A percentile compares a stretch with the other conserved stretches of the same genome.
phyloP scores from a whole-genome alignment of 176 grass and related monocot species.

The Ensete ventricosum region DNA sequence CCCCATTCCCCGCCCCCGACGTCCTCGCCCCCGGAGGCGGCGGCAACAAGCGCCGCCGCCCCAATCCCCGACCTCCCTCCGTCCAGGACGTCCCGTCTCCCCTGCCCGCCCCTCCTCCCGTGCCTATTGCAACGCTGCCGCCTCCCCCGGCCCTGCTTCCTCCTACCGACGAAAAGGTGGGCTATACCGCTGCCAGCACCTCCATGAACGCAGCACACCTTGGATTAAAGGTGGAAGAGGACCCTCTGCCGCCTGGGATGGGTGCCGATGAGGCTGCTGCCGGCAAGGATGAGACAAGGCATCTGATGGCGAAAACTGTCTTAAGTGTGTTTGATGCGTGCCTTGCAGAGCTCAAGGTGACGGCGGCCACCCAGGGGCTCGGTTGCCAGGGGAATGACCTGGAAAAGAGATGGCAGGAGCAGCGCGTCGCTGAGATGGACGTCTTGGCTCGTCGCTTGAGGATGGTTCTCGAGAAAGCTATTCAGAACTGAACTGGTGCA shows the following conservation, averaged over 20 bases:
- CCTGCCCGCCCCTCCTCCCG: not conserved
- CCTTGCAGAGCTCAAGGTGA: conserved; percentile 32
- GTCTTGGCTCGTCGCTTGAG: conserved; percentile 12
- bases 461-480: conserved; percentile 12
- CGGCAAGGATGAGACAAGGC: not conserved
- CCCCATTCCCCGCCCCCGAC: conserved; percentile 41
- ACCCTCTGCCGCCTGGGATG: not conserved
- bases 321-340: conserved; percentile 76
- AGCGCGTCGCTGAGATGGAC: conserved; percentile 15
- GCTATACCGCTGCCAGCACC: not conserved
- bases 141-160: not conserved
- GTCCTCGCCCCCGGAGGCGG: conserved; percentile 18
- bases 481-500: not conserved
- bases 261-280: conserved; percentile 4
- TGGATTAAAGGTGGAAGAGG: not conserved
- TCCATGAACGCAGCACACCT: not conserved
- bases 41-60: conserved; percentile 69
- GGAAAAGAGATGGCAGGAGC: conserved; percentile 15
- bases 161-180: not conserved
- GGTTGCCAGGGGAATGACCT: not conserved
- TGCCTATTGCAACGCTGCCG: not conserved
- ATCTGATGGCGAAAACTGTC: conserved; percentile 29
- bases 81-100: not conserved
- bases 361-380: not conserved
- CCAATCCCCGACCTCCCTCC: conserved; percentile 29